phyloP scores from a whole-genome alignment of 371 early-diverging fungal species.

The Parasitella parasitica region DNA sequence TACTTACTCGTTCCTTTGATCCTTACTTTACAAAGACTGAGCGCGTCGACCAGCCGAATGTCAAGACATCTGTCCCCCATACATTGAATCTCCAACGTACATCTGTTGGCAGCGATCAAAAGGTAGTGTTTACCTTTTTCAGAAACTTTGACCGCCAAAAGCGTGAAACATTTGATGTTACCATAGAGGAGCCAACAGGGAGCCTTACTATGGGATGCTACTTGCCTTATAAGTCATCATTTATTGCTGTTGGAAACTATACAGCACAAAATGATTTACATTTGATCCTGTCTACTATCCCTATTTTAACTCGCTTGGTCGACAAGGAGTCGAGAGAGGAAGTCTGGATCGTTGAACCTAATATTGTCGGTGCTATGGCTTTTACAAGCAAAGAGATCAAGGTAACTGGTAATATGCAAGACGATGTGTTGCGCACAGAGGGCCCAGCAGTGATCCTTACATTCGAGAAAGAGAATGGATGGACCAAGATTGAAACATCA shows the following conservation, averaged over 20 bases:
- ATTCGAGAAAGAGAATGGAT: slow-evolving; percentile 51
- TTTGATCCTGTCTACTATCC: slow-evolving; percentile 62
- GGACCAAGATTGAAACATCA: slow-evolving; percentile 42
- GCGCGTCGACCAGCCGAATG: slow-evolving; percentile 27
- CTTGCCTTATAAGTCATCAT: slow-evolving; percentile 65
- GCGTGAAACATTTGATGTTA: slow-evolving; percentile 49
- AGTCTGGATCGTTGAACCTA: slow-evolving; percentile 70
- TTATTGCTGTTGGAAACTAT: slow-evolving; percentile 71
- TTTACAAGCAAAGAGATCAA: slow-evolving; percentile 54
- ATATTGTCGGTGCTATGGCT: slow-evolving; percentile 57
- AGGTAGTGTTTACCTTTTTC: slow-evolving; percentile 62
- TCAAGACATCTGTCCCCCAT: slow-evolving; percentile 44
- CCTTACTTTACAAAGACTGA: slow-evolving; percentile 61
- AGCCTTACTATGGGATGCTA: slow-evolving; percentile 42
- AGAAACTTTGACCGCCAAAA: slow-evolving; percentile 67
- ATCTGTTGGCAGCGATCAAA: slow-evolving; percentile 29
- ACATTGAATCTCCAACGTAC: slow-evolving; percentile 56
- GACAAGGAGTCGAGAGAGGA: slow-evolving; percentile 40
- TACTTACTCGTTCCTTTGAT: slow-evolving; percentile 68
- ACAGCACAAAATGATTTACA: slow-evolving; percentile 51
- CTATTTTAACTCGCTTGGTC: slow-evolving; percentile 58
- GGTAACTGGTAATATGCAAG: slow-evolving; percentile 43
- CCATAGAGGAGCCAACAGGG: slow-evolving; percentile 23
- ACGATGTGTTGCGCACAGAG: slow-evolving; percentile 30
- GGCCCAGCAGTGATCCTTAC: slow-evolving; percentile 44